Evolutionary conservation across 352 stramenopile species (phyloP).

Genomic region (Phytopythium mirpurense): DNA sequence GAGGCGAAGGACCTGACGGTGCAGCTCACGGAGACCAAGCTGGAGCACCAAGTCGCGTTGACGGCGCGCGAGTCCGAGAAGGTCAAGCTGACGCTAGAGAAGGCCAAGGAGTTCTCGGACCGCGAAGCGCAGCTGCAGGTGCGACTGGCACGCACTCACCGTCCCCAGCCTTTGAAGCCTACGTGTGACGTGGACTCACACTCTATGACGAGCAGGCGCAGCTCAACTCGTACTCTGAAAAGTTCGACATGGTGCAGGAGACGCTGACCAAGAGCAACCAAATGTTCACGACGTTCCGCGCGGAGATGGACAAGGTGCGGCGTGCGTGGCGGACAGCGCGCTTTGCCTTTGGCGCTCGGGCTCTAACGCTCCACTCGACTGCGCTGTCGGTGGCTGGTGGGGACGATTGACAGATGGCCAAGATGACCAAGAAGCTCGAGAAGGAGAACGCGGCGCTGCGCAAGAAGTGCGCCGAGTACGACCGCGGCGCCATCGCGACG

Average conservation of each 20-base stretch:
- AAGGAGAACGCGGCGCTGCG: constrained; percentile 78
- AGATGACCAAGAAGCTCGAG: constrained; percentile 83
- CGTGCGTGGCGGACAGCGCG: too few species aligned
- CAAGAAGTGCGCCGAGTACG: constrained; percentile 81
- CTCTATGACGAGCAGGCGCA: constrained; percentile 26
- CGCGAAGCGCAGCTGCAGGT: constrained; percentile 71
- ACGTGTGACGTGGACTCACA: not conserved
- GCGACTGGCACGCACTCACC: too few species aligned
- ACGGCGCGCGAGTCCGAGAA: constrained; percentile 64
- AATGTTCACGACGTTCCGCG: constrained; percentile 79
- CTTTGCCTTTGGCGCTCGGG: too few species aligned
- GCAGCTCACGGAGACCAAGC: constrained; percentile 75
- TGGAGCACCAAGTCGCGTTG: constrained; percentile 75
- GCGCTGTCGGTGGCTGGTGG: too few species aligned
- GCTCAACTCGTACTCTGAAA: constrained; percentile 80
- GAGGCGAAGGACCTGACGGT: constrained; percentile 79
- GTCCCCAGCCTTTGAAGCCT: too few species aligned
- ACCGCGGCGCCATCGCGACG: constrained; percentile 62
- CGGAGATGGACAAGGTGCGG: constrained; percentile 80
- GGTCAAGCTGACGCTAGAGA: constrained; percentile 73
- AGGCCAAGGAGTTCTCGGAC: constrained; percentile 77
- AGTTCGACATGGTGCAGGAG: constrained; percentile 82
- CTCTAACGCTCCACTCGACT: too few species aligned
- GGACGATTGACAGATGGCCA: constrained; percentile 62
- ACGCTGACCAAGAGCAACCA: constrained; percentile 83